A percentile compares a stretch with the other conserved stretches of the same genome.
Conservation (phyloP, 192 early-diverging fungal genomes). For the Mortierella hygrophila region DNA sequence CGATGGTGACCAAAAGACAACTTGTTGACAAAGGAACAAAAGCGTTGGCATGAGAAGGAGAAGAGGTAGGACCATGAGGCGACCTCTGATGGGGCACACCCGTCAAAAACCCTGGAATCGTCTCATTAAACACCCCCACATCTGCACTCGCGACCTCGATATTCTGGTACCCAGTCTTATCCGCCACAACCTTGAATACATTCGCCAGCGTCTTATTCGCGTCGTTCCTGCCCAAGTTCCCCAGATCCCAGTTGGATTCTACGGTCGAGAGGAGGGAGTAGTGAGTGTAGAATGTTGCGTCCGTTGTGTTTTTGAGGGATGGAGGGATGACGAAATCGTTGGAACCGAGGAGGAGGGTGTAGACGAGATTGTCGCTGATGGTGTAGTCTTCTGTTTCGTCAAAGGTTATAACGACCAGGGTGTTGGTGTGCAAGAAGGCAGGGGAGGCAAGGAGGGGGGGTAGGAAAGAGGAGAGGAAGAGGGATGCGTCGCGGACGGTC, state of each 20-base stretch:
- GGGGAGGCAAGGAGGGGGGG: slow-evolving; percentile 59
- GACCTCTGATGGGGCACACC: not conserved
- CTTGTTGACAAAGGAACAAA: not conserved
- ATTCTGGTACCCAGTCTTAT: slow-evolving; percentile 49
- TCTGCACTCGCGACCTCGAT: not conserved
- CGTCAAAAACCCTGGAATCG: not conserved
- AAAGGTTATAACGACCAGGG: slow-evolving; percentile 55
- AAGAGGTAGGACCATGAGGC: not conserved
- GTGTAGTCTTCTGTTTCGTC: slow-evolving; percentile 41
- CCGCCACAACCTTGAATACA: slow-evolving; percentile 52
- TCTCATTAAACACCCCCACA: not conserved
- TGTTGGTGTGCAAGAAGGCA: slow-evolving; percentile 50
- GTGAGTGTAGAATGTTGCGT: slow-evolving; percentile 71
- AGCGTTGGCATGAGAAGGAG: not conserved
- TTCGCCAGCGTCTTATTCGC: slow-evolving; percentile 57
- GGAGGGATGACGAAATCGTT: slow-evolving; percentile 23
- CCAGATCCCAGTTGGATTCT: slow-evolving; percentile 72
- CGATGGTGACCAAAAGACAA: not conserved
- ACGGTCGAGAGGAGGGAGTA: slow-evolving; percentile 71
- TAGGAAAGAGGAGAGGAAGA: slow-evolving; percentile 70
- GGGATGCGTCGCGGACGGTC: slow-evolving; percentile 54
- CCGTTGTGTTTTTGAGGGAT: slow-evolving; percentile 35
- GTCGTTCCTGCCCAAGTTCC: slow-evolving; percentile 69
- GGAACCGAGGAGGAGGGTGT: slow-evolving; percentile 50
- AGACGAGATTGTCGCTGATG: slow-evolving; percentile 54